These are phyloP conservation scores for Talaromyces proteolyticus DNA, from an alignment of 495 filamentous ascomycete species.

Conservation along the genomic window DNA sequence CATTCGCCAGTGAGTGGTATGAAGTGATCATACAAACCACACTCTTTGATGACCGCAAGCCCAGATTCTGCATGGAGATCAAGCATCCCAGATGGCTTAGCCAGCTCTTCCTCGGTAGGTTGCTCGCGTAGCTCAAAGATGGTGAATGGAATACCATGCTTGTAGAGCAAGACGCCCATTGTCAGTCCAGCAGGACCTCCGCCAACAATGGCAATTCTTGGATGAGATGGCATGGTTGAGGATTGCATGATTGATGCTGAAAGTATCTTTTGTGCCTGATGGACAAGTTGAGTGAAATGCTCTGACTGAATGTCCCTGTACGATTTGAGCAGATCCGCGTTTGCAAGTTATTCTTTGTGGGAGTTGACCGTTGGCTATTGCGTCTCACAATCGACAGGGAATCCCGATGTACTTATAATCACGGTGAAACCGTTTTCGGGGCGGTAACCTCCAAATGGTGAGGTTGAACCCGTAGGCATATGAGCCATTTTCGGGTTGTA, in stretches of 20 bases:
- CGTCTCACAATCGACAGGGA: no score
- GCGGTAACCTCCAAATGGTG: no score
- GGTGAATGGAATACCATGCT: constrained; percentile 31
- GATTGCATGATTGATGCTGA: background rate
- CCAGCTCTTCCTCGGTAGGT: constrained; percentile 21
- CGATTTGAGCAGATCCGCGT: no score
- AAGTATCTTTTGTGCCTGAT: no score
- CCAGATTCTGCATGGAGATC: constrained; percentile 49
- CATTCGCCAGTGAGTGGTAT: constrained; percentile 24
- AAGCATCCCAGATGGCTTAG: constrained; percentile 39
- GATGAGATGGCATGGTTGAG: background rate
- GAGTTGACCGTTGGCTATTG: no score
- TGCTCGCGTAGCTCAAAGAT: constrained; percentile 39
- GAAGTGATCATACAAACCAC: constrained; percentile 45
- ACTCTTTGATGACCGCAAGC: constrained; percentile 43
- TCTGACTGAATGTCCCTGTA: no score
- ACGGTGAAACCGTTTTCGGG: no score
- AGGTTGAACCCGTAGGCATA: no score
- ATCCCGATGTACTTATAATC: no score
- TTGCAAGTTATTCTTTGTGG: no score
- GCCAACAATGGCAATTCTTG: constrained; percentile 42
- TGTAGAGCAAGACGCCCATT: constrained; percentile 47
- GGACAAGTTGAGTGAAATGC: no score
- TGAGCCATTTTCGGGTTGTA: no score
- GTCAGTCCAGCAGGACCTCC: constrained; percentile 52